Evolutionary conservation across 345 rosid species (phyloP), one percentile per base, ranked within the genome.

Genomic region (Lumnitzera racemosa): DNA sequence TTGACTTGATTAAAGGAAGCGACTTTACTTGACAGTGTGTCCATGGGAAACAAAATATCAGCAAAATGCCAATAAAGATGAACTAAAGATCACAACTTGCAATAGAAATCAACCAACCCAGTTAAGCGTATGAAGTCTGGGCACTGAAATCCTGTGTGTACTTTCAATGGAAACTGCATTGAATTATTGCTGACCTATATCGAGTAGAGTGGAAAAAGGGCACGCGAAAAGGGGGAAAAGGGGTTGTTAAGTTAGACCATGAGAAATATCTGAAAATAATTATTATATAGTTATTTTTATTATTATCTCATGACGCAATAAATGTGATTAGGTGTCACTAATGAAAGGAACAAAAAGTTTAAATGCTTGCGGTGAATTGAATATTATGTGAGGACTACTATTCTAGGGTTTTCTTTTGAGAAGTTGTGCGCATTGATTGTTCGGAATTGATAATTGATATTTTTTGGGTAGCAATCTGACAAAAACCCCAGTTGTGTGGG

Each of bases 181-280:
- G 43, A 36, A 36, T 36, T 5, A 9, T 36, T 4, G 3, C 43
- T 36, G 43, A 36, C 31, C 43, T 36, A 0, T 20, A 36, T 36
- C 4, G 43, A 36, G 43, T 36, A 36, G 11, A 2, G 43, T 3
- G 7, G 7, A 36, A 36, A 36, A 36, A 36, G 43, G 43, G 43
- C 43, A 36, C 43, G 7, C 43, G 7, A 36, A 36, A 36, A 36
- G 6, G 43, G 43, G 43, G 7, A 53, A 31, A 14, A 53, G 24
- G 31, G 15, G 23, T 23, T 6, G 56, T 20, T 53, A 15, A 53
- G 56, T 23, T 14, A 53, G 17, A 53, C 31, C 56, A 20, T 24
- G 56, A 53, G 23, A 53, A 53, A 53, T 23, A 53, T 53, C 56
- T 53, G 56, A 53, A 12, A 23, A 24, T 8, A 25, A 53, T 53